Conservation (phyloP, 129 eudicot genomes). For the Helianthus tuberosus region DNA sequence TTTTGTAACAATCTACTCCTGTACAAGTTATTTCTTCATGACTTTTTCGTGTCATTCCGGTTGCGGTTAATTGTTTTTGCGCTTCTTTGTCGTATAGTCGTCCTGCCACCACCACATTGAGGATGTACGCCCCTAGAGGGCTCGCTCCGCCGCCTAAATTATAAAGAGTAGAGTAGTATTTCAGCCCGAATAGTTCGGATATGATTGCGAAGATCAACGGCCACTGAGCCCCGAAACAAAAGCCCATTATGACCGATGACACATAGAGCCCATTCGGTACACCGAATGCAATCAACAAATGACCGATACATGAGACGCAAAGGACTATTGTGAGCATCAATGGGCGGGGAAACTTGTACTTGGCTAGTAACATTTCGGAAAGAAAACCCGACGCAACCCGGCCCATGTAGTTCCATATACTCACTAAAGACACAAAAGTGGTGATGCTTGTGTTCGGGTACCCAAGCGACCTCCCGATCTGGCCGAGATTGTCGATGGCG, state of each 20-base stretch:
- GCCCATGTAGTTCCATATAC: slow-evolving; percentile 86
- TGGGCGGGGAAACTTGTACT: slow-evolving; percentile 87
- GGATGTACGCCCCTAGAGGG: slow-evolving; percentile 72
- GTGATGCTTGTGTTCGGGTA: slow-evolving; percentile 58
- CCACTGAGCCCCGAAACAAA: slow-evolving; percentile 95
- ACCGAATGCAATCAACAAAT: slow-evolving; percentile 68
- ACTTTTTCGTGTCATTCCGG: slow-evolving; percentile 44
- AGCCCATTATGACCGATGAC: slow-evolving; percentile 73
- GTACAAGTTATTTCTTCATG: slow-evolving; percentile 60
- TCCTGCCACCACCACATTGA: slow-evolving; percentile 72
- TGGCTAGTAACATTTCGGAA: slow-evolving; percentile 57
- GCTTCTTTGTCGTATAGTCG: slow-evolving; percentile 73
- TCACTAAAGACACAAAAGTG: slow-evolving; percentile 74
- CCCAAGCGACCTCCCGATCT: slow-evolving; percentile 76
- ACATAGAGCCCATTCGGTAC: slow-evolving; percentile 69
- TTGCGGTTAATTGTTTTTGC: slow-evolving; percentile 42
- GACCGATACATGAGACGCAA: slow-evolving; percentile 67
- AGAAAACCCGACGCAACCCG: slow-evolving; percentile 66
- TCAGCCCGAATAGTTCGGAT: slow-evolving; percentile 80
- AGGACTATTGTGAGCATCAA: slow-evolving; percentile 69
- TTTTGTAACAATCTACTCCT: slow-evolving; percentile 69
- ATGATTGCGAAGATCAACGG: slow-evolving; percentile 75
- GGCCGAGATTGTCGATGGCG: slow-evolving; percentile 82
- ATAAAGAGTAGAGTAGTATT: slow-evolving; percentile 69
- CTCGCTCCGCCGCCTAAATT: slow-evolving; percentile 73